Evolutionary conservation across 495 filamentous ascomycete genomes (phyloP).

Genomic region (Trichodelitschia bisporula): DNA sequence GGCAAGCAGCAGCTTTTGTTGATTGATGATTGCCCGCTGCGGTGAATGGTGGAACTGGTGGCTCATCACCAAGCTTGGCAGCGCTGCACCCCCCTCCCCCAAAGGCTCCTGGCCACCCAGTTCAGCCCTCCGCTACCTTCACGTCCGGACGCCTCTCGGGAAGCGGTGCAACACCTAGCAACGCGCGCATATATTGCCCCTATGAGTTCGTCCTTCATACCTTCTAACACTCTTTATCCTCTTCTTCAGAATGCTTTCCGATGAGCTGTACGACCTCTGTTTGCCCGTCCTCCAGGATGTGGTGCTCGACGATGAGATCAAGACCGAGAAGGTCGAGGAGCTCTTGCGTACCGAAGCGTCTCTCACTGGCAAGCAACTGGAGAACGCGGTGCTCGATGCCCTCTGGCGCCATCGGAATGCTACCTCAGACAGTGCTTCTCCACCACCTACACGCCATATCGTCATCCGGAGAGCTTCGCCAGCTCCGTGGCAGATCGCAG

Average conservation of each 20-base stretch:
- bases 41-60: too few species aligned
- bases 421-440: conserved; percentile 43
- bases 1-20: too few species aligned
- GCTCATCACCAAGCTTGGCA: too few species aligned
- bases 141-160: too few species aligned
- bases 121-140: too few species aligned
- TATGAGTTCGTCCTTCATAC: too few species aligned
- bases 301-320: conserved; percentile 76
- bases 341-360: conserved; percentile 56
- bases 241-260: conserved; percentile 68
- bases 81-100: too few species aligned
- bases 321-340: conserved; percentile 77
- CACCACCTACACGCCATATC: conserved; percentile 63
- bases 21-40: too few species aligned
- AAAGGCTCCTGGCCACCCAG: too few species aligned
- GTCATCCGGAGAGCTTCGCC: conserved; percentile 78
- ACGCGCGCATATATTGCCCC: too few species aligned
- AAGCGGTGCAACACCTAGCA: too few species aligned
- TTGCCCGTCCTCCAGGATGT: conserved; percentile 69
- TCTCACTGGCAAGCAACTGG: conserved; percentile 51
- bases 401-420: conserved; percentile 79
- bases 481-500: conserved; percentile 66
- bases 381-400: conserved; percentile 76
- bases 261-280: conserved; percentile 76
- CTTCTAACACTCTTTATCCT: too few species aligned